These are phyloP conservation scores for Macrophomina pseudophaseolina DNA, from an alignment of 2,329 filamentous ascomycete species.

Conservation along the genomic window DNA sequence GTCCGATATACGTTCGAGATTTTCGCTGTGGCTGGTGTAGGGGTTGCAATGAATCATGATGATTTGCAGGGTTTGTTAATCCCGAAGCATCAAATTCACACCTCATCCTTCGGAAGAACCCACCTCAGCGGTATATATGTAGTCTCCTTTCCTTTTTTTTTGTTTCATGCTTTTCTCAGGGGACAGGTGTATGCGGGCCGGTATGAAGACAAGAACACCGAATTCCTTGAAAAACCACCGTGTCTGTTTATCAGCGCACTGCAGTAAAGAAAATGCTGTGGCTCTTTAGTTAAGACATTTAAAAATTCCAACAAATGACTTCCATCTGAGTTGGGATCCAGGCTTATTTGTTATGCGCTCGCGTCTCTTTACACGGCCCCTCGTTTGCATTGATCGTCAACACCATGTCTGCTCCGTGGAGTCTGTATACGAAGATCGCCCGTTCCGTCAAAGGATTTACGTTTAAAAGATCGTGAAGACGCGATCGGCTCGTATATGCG, in stretches of 20 bases:
- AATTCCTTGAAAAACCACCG: too few species aligned
- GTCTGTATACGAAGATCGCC: conserved; percentile 21
- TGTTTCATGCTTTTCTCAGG: too few species aligned
- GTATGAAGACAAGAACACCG: too few species aligned
- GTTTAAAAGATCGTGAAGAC: conserved; percentile 14
- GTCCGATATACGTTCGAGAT: background rate
- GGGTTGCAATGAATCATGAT: background rate
- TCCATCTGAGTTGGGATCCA: too few species aligned
- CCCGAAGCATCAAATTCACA: background rate
- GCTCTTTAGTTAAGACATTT: too few species aligned
- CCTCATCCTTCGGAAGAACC: background rate
- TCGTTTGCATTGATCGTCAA: conserved; percentile 2
- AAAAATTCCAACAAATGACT: too few species aligned
- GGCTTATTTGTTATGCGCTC: conserved; percentile 2
- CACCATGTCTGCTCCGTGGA: background rate
- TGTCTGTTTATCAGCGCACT: background rate
- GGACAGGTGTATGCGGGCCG: too few species aligned
- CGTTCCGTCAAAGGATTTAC: conserved; percentile 12
- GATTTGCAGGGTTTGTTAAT: background rate
- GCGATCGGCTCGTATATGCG: conserved; percentile 19
- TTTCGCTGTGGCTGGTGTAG: background rate
- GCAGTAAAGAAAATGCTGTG: too few species aligned
- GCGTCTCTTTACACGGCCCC: background rate
- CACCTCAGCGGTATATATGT: background rate
- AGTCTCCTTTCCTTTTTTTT: background rate